Base-by-base conservation (phyloP, 2,329 filamentous ascomycete genomes). In the Penicillium sp. region DNA sequence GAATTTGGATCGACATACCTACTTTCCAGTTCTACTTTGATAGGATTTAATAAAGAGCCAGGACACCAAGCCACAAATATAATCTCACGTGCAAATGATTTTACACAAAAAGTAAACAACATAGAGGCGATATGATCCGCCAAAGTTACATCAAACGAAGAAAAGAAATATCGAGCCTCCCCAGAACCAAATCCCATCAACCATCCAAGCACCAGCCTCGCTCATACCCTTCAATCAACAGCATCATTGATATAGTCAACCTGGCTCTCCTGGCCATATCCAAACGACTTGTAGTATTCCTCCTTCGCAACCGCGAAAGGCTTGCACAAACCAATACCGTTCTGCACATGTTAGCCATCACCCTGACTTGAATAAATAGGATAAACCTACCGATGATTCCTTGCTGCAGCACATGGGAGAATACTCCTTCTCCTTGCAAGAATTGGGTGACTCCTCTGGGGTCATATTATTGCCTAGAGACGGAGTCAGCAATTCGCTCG, bases 391-490 rank as follows among this genome's bases (percentile, higher is more conserved):
- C 7, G 24, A 29, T 2, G n/a, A 13, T 0, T 38, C 18, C 9
- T 35, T 46, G 15, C 45, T 29, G 53, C 64, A 67, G 40, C 64
- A 67, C 64, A 67, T 65, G 1, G 65, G 55, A 4, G 42, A 38
- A 28, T 55, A 56, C 23, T 52, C 54, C 7, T 53, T 13, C 9
- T 25, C 44, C 2, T 42, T 7, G 46, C 65, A 67, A 5, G 52
- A n/a, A 9, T 47, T 28, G 13, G 62, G 60, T 0, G 48, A 42
- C 2, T 55, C 50, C 2, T 41, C 18, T 7, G 50, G 49, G 0
- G 9, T 9, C 62, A 67, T 67, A 1, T 4, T 7, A 1, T 48
- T 49, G 44, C 64, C 64, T 66, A 24, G 25, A 41, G 13, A 9
- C n/a, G 8, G 3, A 20, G 23, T 44, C n/a, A 47, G 42, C 25